Base-by-base conservation (phyloP, 768 basidiomycete species). In the Royoungia palumana region DNA sequence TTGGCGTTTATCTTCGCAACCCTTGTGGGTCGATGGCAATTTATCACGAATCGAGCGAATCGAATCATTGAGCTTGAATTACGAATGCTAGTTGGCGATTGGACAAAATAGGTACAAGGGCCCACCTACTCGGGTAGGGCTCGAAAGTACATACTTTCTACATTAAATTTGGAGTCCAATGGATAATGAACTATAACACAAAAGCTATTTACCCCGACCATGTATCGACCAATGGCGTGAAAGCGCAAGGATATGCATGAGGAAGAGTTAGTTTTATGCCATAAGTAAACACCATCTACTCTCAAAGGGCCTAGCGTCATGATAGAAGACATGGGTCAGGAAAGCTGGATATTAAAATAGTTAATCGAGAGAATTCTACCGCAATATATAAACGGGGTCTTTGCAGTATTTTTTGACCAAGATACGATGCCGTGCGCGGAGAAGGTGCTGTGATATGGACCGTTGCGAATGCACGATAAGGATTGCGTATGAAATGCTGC, bases 121-220 rank as follows among this genome's bases (percentile, higher is more conserved):
- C 28, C 19, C 41, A 16, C 35, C 35, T 14, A 16, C 30, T 14
- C 2, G 30, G 30, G 30, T 13, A 16, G 32, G 32, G 9, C 32
- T 14, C 14, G 32, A 32, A 28, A 22, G 34, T 24, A 5, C 28
- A 28, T 25, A 25, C 47, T 56, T 22, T 35, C 47, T 37, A 43
- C 47, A 43, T 28, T 25, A 25, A 38, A 17, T 38, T 35, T 37
- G 38, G 22, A 46, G 51, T 46, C 54, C 49, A 46, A 46, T 50
- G 42, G 32, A 61, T 64, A 58, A 61, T 35, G 41, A 64, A 47
- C 47, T 54, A 61, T 64, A 64, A 61, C 46, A 46, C 47, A 49
- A 28, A 12, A 54, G 35, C n/a, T 21, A 39, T 56, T 27, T 60
- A 57, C 41, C 38, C 48, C 54, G 42, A 50, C 22, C 46, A 17